These are phyloP conservation scores for Fusarium clavum DNA, from an alignment of 2,329 filamentous ascomycete species.

Conservation along the genomic window DNA sequence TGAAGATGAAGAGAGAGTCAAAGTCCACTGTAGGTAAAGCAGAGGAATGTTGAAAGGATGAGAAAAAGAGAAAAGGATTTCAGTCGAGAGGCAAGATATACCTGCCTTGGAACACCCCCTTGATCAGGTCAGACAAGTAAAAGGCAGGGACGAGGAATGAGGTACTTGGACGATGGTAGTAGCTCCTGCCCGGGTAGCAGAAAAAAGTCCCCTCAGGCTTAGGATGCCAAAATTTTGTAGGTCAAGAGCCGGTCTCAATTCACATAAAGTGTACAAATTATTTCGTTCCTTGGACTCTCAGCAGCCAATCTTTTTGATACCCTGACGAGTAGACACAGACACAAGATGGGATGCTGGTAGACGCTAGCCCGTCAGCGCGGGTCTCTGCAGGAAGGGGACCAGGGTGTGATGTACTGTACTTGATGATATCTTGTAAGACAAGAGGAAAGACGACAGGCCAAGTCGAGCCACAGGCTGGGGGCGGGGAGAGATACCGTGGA, in stretches of 20 bases:
- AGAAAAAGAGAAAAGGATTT: conserved; percentile 19
- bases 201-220: not conserved
- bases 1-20: conserved; percentile 12
- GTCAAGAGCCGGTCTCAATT: not conserved
- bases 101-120: conserved; percentile 31
- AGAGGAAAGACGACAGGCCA: conserved; percentile 10
- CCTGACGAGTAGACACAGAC: not conserved
- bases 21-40: conserved; percentile 3
- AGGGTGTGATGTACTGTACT: conserved; percentile 28
- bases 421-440: conserved; percentile 31
- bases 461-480: conserved; percentile 14
- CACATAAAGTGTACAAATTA: not conserved
- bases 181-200: not conserved
- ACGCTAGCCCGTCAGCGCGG: conserved; percentile 37
- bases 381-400: conserved; percentile 32
- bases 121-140: conserved; percentile 40
- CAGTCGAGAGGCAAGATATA: conserved; percentile 39
- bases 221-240: not conserved
- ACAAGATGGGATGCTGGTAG: conserved; percentile 35
- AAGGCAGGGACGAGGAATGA: conserved; percentile 37
- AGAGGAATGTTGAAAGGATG: conserved; percentile 24
- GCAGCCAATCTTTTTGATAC: not conserved
- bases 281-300: not conserved
- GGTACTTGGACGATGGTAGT: conserved; percentile 16
- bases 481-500: conserved; percentile 24